Base-by-base conservation (phyloP, 306 rosid genomes). In the Elaeagnus macrophylla region DNA sequence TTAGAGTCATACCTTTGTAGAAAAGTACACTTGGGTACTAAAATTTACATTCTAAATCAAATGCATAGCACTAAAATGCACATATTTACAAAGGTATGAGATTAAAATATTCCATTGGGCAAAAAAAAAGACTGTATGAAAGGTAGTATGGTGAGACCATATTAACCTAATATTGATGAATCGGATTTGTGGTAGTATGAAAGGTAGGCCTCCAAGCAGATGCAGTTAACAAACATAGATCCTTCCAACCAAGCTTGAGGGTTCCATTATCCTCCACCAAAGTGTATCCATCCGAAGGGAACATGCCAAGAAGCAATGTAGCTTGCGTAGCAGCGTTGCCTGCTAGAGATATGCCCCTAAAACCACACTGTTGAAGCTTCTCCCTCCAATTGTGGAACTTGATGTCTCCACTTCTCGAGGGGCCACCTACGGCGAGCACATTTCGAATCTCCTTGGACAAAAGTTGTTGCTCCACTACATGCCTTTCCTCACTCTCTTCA, bases 281-380 rank as follows among this genome's bases (percentile, higher is more conserved):
- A 12, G 97, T 91, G 76, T 91, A 91, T 8, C 97, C 97, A 47
- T 91, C 96, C 6, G 93, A 91, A 20, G 96, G 96, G 54, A 91
- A 91, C 97, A 91, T 91, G 6, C 93, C 95, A 39, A 91, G 86
- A 7, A 91, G 81, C 17, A 91, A 59, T 7, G 95, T 80, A 37
- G 97, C 97, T 61, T 91, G 97, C 0, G 96, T 80, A 6, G 97
- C 97, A 0, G 97, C 97, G 39, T 91, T 91, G 15, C 96, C 96
- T 6, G 95, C 91, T 7, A 91, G 75, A 39, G 97, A 91, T 8
- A 87, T 67, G 0, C 95, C 87, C 57, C 88, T 77, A 46, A 91
- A 91, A 9, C 96, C 97, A 47, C 84, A 76, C 40, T 91, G 95
- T 61, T 84, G 84, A 64, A 91, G 67, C 78, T 85, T 86, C 54